These are phyloP conservation scores for Meyerozyma smithsonii DNA, from an alignment of 1,139 yeast species.

Conservation along the genomic window DNA sequence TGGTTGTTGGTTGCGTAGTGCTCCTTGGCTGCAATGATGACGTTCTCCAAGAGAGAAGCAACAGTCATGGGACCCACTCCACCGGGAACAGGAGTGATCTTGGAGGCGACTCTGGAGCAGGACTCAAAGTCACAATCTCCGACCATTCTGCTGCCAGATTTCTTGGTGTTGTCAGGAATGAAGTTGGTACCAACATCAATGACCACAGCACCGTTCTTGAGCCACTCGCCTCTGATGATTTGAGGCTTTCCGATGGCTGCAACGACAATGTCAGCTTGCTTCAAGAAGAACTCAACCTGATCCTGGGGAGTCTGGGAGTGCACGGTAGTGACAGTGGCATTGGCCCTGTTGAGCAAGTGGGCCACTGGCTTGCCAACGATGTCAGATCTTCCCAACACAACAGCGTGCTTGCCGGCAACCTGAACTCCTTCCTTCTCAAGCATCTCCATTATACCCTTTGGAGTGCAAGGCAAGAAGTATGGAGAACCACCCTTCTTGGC, in stretches of 20 bases:
- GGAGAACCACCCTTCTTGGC: constrained; percentile 89
- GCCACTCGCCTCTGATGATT: constrained; percentile 67
- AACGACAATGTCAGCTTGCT: constrained; percentile 64
- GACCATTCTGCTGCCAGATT: constrained; percentile 62
- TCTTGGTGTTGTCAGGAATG: constrained; percentile 54
- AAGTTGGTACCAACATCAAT: constrained; percentile 81
- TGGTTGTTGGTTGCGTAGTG: constrained; percentile 42
- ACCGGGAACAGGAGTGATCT: constrained; percentile 80
- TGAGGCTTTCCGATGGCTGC: constrained; percentile 76
- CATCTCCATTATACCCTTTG: constrained; percentile 85
- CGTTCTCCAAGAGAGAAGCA: constrained; percentile 58
- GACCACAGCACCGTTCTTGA: constrained; percentile 64
- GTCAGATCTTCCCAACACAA: constrained; percentile 88
- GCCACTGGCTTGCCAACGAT: constrained; percentile 82
- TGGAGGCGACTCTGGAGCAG: constrained; percentile 53
- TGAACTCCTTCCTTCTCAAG: constrained; percentile 58
- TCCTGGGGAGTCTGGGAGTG: constrained; percentile 53
- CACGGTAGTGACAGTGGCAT: constrained; percentile 63
- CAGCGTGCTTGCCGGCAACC: constrained; percentile 78
- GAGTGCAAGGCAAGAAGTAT: constrained; percentile 88
- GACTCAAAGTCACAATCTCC: constrained; percentile 72
- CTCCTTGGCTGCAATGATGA: constrained; percentile 70
- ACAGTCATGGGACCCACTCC: constrained; percentile 92
- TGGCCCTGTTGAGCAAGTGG: constrained; percentile 61
- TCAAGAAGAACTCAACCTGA: constrained; percentile 48